Conservation (phyloP, 495 filamentous ascomycete genomes). For the Penicillium taxi region DNA sequence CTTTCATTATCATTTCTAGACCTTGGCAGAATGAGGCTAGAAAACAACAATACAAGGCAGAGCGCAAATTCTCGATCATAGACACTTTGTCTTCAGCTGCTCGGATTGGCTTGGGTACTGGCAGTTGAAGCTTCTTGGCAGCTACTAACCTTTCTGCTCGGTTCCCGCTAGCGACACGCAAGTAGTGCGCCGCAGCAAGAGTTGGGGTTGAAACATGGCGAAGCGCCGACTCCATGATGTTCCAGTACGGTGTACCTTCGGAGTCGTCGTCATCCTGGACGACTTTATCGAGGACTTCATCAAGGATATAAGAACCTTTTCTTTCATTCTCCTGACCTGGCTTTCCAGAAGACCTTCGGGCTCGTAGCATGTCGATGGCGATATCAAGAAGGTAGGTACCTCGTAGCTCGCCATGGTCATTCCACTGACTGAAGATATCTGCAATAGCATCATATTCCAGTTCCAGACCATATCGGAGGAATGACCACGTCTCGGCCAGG, state of each 20-base stretch:
- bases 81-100: conserved; percentile 33
- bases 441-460: conserved; percentile 57
- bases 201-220: conserved; percentile 61
- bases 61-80: conserved; percentile 52
- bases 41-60: conserved; percentile 56
- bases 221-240: conserved; percentile 50
- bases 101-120: conserved; percentile 34
- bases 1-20: conserved; percentile 55
- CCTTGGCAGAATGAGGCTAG: conserved; percentile 60
- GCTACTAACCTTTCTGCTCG: conserved; percentile 45
- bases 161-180: conserved; percentile 59
- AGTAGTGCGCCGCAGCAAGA: conserved; percentile 53
- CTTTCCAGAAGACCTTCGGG: conserved; percentile 34
- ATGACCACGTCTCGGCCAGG: conserved; percentile 57
- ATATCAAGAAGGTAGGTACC: conserved; percentile 58
- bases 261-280: conserved; percentile 61
- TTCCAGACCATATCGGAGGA: conserved; percentile 52
- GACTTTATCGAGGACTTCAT: conserved; percentile 64
- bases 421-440: conserved; percentile 70
- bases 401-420: conserved; percentile 47
- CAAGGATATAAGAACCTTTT: conserved; percentile 45
- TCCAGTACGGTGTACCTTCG: conserved; percentile 65
- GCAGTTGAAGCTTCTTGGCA: conserved; percentile 36
- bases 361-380: conserved; percentile 53
- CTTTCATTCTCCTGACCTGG: conserved; percentile 31